A percentile compares a stretch with the other conserved stretches of the same genome.
Evolutionary conservation across 257 asterid genomes (phyloP).

Genomic region (Nicotiana attenuata): DNA sequence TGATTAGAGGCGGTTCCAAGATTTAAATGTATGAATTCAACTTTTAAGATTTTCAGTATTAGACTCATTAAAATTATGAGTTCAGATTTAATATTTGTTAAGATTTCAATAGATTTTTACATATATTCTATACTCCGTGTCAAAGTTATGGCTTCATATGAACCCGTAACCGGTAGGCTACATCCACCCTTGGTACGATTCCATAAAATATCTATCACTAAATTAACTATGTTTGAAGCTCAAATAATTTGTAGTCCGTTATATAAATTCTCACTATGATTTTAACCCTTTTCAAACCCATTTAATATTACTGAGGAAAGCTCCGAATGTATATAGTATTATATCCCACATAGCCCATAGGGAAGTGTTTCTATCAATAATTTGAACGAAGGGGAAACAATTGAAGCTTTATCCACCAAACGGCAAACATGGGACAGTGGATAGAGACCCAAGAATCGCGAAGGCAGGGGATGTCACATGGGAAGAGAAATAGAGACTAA

Average conservation of each 20-base stretch:
- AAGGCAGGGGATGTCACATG: constrained; percentile 39
- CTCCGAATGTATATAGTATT: neutral
- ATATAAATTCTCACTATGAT: neutral
- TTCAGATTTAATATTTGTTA: too few relatives aligned
- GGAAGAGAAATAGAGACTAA: constrained; percentile 33
- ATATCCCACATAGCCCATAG: neutral
- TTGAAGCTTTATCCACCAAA: constrained; percentile 29
- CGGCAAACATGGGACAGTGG: constrained; percentile 41
- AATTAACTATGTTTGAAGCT: neutral
- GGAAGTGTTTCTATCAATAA: constrained; percentile 11
- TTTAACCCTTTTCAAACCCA: neutral
- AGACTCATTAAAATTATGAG: too few relatives aligned
- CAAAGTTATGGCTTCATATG: too few relatives aligned
- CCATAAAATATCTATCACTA: neutral
- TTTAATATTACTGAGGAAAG: neutral
- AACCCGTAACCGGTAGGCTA: too few relatives aligned
- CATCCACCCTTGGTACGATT: too few relatives aligned
- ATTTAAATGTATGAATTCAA: too few relatives aligned
- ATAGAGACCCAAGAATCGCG: constrained; percentile 27
- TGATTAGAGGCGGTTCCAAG: too few relatives aligned
- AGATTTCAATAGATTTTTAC: too few relatives aligned
- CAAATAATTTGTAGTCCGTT: neutral
- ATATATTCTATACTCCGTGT: too few relatives aligned
- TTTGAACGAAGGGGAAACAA: neutral
- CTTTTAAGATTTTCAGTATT: too few relatives aligned